Conservation (phyloP, 2,329 filamentous ascomycete genomes). For the Huntiella bhutanensis region DNA sequence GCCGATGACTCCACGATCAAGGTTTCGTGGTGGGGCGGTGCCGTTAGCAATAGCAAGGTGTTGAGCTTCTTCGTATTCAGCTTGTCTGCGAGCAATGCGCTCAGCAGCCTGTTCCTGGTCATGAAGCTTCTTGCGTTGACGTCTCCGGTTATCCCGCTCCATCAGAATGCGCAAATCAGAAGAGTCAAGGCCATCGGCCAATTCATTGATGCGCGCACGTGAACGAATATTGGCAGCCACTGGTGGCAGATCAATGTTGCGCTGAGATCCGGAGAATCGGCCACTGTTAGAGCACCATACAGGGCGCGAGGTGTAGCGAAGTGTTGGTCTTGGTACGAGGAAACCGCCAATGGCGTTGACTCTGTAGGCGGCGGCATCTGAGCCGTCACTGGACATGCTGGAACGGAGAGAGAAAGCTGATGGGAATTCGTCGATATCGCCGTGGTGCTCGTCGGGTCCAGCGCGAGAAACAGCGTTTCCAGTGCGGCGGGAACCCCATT, state of each 20-base stretch:
- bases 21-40: conserved; percentile 1
- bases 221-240: conserved; percentile 45
- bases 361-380: conserved; percentile 53
- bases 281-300: conserved; percentile 31
- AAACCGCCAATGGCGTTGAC: conserved; percentile 56
- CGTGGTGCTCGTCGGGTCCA: conserved; percentile 22
- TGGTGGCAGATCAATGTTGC: conserved; percentile 29
- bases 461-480: conserved; percentile 48
- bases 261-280: conserved; percentile 25
- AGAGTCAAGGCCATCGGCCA: conserved; percentile 75
- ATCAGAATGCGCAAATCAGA: conserved; percentile 71
- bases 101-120: conserved; percentile 50
- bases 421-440: conserved; percentile 34
- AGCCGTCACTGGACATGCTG: conserved; percentile 54
- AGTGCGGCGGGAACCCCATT: conserved; percentile 33
- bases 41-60: conserved; percentile 3
- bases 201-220: conserved; percentile 44
- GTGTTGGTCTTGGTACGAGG: conserved; percentile 65
- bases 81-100: conserved; percentile 9
- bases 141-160: conserved; percentile 69
- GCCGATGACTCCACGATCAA: conserved; percentile 12
- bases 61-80: conserved; percentile 2
- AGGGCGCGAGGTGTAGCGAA: conserved; percentile 53
- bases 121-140: conserved; percentile 50
- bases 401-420: conserved; percentile 62